Conservation (phyloP, 2,329 filamentous ascomycete genomes). For the Cytospora leucostoma region DNA sequence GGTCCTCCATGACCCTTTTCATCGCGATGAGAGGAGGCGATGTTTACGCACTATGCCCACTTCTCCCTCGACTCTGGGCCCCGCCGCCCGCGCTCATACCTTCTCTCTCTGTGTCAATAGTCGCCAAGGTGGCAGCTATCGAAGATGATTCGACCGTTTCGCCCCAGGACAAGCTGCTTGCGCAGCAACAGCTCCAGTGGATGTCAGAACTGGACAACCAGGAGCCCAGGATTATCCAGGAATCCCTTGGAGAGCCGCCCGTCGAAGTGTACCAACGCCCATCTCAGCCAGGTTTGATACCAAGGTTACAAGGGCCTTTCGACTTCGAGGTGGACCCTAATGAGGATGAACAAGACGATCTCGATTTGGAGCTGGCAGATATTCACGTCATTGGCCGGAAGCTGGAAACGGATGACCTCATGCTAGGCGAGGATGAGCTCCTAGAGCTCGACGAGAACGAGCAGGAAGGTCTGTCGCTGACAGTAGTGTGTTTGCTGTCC, state of each 20-base stretch:
- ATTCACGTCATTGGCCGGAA: conserved; percentile 65
- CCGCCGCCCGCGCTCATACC: conserved; percentile 75
- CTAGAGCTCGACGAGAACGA: conserved; percentile 58
- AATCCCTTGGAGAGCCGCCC: conserved; percentile 48
- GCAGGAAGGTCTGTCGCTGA: conserved; percentile 60
- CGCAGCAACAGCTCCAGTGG: conserved; percentile 67
- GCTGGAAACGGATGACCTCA: conserved; percentile 60
- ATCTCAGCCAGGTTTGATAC: conserved; percentile 57
- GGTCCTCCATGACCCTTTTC: conserved; percentile 97
- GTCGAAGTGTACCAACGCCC: conserved; percentile 61
- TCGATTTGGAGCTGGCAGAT: conserved; percentile 60
- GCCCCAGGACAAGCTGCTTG: conserved; percentile 55
- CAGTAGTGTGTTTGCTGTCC: conserved; percentile 61
- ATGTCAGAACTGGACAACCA: conserved; percentile 67
- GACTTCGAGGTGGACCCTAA: conserved; percentile 56
- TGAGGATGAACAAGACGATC: conserved; percentile 54
- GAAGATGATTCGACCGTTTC: conserved; percentile 61
- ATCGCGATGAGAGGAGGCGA: conserved; percentile 93
- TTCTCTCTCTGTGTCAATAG: conserved; percentile 79
- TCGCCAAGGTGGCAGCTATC: conserved; percentile 67
- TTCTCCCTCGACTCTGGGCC: conserved; percentile 85
- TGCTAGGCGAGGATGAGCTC: conserved; percentile 66
- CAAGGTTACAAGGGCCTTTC: conserved; percentile 64
- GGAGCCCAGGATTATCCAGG: conserved; percentile 59
- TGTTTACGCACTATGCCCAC: conserved; percentile 87